A percentile compares a stretch with the other conserved stretches of the same genome.
These are phyloP conservation scores for Fusarium sp. DNA, from an alignment of 2,329 filamentous ascomycete species.

Conservation along the genomic window DNA sequence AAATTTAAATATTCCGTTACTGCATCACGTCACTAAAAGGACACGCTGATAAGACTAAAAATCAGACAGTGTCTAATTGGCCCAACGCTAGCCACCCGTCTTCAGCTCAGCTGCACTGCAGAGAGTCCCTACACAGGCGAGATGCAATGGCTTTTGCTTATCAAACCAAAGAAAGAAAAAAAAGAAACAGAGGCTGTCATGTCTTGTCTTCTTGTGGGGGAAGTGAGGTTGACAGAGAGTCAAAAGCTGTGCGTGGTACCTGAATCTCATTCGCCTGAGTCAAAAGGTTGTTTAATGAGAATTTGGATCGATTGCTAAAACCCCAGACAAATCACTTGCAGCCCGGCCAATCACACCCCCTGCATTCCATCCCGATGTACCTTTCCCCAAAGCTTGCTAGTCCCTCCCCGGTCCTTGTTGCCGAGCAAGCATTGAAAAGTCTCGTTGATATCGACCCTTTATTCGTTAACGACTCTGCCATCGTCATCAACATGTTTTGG, in stretches of 20 bases:
- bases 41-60: conserved; percentile 9
- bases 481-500: no score
- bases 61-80: conserved; percentile 3
- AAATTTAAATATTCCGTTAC: conserved; percentile 27
- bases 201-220: conserved; percentile 30
- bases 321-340: conserved; percentile 29
- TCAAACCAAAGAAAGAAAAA: conserved; percentile 17
- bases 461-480: no score
- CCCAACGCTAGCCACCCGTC: neutral
- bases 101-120: neutral
- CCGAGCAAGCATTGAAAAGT: neutral
- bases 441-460: no score
- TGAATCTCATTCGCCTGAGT: conserved; percentile 36
- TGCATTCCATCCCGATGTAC: neutral
- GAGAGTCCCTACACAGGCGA: conserved; percentile 15
- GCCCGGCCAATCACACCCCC: conserved; percentile 19
- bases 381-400: no score
- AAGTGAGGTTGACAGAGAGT: neutral
- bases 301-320: conserved; percentile 39
- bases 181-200: conserved; percentile 10
- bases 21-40: conserved; percentile 39
- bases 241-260: conserved; percentile 30
- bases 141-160: conserved; percentile 29
- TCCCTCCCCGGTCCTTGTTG: neutral
- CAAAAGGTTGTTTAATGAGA: conserved; percentile 45